Evolutionary conservation across 495 filamentous ascomycete genomes (phyloP).

Genomic region (Annulohypoxylon bovei): DNA sequence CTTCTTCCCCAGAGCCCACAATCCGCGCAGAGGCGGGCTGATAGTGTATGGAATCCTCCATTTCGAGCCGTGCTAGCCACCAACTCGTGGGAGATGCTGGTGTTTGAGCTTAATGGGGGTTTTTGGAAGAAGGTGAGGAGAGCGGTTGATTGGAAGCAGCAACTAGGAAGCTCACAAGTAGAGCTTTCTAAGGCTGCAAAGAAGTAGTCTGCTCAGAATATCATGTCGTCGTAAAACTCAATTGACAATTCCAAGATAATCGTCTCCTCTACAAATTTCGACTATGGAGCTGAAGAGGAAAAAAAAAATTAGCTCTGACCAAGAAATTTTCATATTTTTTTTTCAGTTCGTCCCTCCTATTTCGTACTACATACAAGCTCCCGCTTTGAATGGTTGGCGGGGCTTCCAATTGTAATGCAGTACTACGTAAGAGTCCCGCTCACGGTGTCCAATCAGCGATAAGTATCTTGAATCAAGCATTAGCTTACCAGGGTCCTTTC

Average conservation of each 20-base stretch:
- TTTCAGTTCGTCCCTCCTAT: slow-evolving; percentile 11
- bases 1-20: slow-evolving; percentile 59
- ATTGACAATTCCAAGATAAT: slow-evolving; percentile 27
- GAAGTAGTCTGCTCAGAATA: slow-evolving; percentile 25
- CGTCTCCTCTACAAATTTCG: slow-evolving; percentile 5
- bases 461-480: slow-evolving; percentile 23
- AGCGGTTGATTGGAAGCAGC: slow-evolving; percentile 32
- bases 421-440: slow-evolving; percentile 38
- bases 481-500: background rate
- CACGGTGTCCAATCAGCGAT: slow-evolving; percentile 24
- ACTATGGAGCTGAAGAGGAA: slow-evolving; percentile 16
- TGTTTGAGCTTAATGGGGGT: background rate
- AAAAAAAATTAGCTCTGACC: slow-evolving; percentile 15
- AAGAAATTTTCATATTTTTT: slow-evolving; percentile 31
- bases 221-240: slow-evolving; percentile 28
- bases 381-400: slow-evolving; percentile 36
- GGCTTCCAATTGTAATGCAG: slow-evolving; percentile 35
- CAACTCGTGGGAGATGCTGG: slow-evolving; percentile 10
- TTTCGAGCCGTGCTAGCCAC: slow-evolving; percentile 23
- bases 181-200: slow-evolving; percentile 40
- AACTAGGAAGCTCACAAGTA: slow-evolving; percentile 36
- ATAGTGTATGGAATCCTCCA: slow-evolving; percentile 57
- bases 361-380: slow-evolving; percentile 40
- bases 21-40: slow-evolving; percentile 66
- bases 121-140: slow-evolving; percentile 2